Percentiles rank a stretch among this genome's conserved stretches.
Conservation (phyloP, 2,329 filamentous ascomycete species). For the Penicillium sp. region DNA sequence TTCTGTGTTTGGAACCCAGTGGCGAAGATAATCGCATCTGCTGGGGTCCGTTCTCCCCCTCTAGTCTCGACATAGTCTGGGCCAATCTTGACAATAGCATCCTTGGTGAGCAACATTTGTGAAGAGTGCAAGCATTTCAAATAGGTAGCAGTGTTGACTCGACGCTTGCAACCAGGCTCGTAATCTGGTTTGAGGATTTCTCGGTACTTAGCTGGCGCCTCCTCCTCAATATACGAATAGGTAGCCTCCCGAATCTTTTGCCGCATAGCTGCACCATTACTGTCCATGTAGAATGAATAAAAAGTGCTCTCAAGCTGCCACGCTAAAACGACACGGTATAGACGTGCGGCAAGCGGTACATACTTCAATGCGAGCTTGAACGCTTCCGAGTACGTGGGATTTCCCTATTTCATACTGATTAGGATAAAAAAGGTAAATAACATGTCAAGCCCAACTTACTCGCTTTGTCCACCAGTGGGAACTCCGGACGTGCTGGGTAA, state of each 20-base stretch:
- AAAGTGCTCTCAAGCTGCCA: slow-evolving; percentile 7
- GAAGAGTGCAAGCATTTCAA: slow-evolving; percentile 9
- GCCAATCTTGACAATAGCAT: slow-evolving; percentile 14
- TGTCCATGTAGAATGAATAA: slow-evolving; percentile 9
- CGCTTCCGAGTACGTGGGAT: slow-evolving; percentile 6
- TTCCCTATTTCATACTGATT: slow-evolving; percentile 5
- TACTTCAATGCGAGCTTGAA: slow-evolving; percentile 8
- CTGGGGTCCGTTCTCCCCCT: neutral
- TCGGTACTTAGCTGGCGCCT: slow-evolving; percentile 9
- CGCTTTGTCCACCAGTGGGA: slow-evolving; percentile 18
- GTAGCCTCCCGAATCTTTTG: neutral
- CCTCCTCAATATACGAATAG: slow-evolving; percentile 1
- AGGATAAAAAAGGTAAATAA: neutral
- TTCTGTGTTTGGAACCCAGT: slow-evolving; percentile 41
- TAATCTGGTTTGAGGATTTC: slow-evolving; percentile 15
- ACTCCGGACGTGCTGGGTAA: slow-evolving; percentile 14
- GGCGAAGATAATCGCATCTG: slow-evolving; percentile 38
- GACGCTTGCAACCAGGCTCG: slow-evolving; percentile 16
- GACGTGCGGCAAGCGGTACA: slow-evolving; percentile 2
- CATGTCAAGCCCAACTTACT: neutral
- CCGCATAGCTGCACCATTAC: neutral
- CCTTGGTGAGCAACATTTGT: slow-evolving; percentile 10
- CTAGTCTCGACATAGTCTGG: slow-evolving; percentile 11
- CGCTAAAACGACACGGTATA: slow-evolving; percentile 5
- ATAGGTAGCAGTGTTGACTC: slow-evolving; percentile 13